Conservation (phyloP, 495 filamentous ascomycete genomes). For the Sphaerosporella brunnea region DNA sequence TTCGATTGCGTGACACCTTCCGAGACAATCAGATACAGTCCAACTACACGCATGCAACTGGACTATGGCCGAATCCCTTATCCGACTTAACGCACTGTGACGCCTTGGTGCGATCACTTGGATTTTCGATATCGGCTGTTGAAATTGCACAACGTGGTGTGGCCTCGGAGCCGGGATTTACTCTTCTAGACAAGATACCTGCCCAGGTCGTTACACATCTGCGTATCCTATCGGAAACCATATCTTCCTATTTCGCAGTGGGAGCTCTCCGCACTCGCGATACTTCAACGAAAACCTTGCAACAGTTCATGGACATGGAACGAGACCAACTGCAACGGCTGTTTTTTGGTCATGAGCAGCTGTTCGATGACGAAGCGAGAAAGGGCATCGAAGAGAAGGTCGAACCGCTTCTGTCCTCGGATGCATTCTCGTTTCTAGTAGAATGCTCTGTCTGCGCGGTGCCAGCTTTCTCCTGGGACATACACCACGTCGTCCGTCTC, state of each 20-base stretch:
- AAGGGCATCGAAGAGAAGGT: neutral
- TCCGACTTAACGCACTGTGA: slow-evolving; percentile 30
- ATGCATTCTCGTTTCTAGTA: slow-evolving; percentile 75
- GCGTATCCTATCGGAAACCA: slow-evolving; percentile 78
- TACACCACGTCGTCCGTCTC: slow-evolving; percentile 65
- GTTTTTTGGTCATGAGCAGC: slow-evolving; percentile 35
- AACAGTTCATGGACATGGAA: slow-evolving; percentile 52
- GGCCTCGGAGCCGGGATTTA: slow-evolving; percentile 54
- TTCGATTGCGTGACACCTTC: slow-evolving; percentile 61
- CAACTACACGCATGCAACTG: slow-evolving; percentile 23
- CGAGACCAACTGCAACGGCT: slow-evolving; percentile 60
- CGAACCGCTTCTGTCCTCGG: slow-evolving; percentile 52
- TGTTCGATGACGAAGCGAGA: slow-evolving; percentile 18
- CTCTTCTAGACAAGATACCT: slow-evolving; percentile 69
- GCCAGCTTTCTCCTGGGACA: slow-evolving; percentile 53
- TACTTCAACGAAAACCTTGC: slow-evolving; percentile 38
- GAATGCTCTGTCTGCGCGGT: slow-evolving; percentile 53
- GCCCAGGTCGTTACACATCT: slow-evolving; percentile 68
- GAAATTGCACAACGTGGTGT: slow-evolving; percentile 87
- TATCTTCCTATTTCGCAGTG: slow-evolving; percentile 64
- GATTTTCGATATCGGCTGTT: slow-evolving; percentile 71
- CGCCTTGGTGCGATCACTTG: slow-evolving; percentile 53
- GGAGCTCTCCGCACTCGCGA: slow-evolving; percentile 45
- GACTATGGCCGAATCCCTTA: neutral
- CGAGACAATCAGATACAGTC: slow-evolving; percentile 47